These are phyloP conservation scores for Macrocystidia cucumis DNA, from an alignment of 1,284 basidiomycete genomes.

Conservation along the genomic window DNA sequence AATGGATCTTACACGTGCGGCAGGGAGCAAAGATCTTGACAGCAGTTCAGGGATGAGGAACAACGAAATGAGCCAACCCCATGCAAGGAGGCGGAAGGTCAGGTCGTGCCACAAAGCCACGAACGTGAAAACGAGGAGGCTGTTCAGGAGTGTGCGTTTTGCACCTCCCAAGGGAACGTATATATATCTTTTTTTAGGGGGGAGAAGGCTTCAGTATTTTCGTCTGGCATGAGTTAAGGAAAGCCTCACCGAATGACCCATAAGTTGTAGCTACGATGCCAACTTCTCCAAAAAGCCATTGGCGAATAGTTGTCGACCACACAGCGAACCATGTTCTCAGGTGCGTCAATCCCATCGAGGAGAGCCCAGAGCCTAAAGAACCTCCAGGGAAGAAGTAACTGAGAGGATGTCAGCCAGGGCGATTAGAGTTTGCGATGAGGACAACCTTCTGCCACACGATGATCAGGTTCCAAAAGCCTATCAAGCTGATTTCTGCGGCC, in stretches of 20 bases:
- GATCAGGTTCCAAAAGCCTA: slow-evolving; percentile 97
- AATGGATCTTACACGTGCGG: slow-evolving; percentile 47
- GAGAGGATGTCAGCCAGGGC: background rate
- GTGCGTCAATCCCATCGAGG: slow-evolving; percentile 84
- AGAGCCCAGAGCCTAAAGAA: slow-evolving; percentile 97
- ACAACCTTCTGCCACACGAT: slow-evolving; percentile 94
- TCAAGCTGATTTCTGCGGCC: slow-evolving; percentile 82
- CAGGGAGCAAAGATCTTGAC: slow-evolving; percentile 53
- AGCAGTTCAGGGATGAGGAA: slow-evolving; percentile 88
- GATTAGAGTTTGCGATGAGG: background rate
- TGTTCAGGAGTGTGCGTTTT: slow-evolving; percentile 60
- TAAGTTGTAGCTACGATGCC: slow-evolving; percentile 96
- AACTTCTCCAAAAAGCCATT: slow-evolving; percentile 90
- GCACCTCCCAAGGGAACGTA: slow-evolving; percentile 91
- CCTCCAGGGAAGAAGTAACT: slow-evolving; percentile 96
- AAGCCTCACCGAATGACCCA: slow-evolving; percentile 79
- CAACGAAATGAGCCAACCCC: slow-evolving; percentile 94
- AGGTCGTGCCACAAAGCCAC: slow-evolving; percentile 99
- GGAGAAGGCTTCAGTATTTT: too few species aligned
- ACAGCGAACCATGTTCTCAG: slow-evolving; percentile 98
- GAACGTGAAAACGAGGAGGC: slow-evolving; percentile 87
- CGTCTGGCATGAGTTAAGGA: slow-evolving; percentile 5
- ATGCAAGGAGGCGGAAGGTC: slow-evolving; percentile 81
- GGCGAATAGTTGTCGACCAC: slow-evolving; percentile 98
- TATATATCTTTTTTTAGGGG: too few species aligned